Percentiles rank a stretch among this genome's conserved stretches.
phyloP scores from a whole-genome alignment of 2,329 filamentous ascomycete genomes.

The Samsoniella hepiali region DNA sequence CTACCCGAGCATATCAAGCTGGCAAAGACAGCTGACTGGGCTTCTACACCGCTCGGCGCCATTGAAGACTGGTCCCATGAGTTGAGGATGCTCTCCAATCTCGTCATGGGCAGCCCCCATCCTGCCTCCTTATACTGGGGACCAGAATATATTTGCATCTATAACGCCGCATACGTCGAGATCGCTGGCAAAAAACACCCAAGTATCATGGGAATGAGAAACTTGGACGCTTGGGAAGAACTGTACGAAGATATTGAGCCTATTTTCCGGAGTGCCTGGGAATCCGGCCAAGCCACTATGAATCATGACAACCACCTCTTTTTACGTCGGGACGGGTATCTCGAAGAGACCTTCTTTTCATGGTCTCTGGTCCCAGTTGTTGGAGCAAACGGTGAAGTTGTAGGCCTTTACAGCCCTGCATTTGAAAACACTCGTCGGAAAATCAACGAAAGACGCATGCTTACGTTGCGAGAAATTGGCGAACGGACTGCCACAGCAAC shows the following conservation, averaged over 20 bases:
- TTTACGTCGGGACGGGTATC: slow-evolving; percentile 62
- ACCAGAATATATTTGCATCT: slow-evolving; percentile 61
- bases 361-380: slow-evolving; percentile 80
- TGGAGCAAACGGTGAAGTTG: slow-evolving; percentile 68
- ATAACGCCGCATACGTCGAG: slow-evolving; percentile 70
- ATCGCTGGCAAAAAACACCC: slow-evolving; percentile 78
- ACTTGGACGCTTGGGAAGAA: slow-evolving; percentile 66
- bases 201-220: slow-evolving; percentile 67
- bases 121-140: slow-evolving; percentile 80
- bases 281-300: slow-evolving; percentile 75
- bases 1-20: slow-evolving; percentile 71
- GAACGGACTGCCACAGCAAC: slow-evolving; percentile 71
- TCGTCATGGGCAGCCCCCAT: slow-evolving; percentile 76
- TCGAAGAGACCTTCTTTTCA: slow-evolving; percentile 79
- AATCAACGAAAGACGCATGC: slow-evolving; percentile 75
- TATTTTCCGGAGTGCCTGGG: slow-evolving; percentile 63
- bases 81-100: slow-evolving; percentile 72
- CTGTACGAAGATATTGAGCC: slow-evolving; percentile 70
- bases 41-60: slow-evolving; percentile 67
- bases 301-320: slow-evolving; percentile 80
- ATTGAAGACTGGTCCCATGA: slow-evolving; percentile 72
- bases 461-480: slow-evolving; percentile 73
- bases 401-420: slow-evolving; percentile 74
- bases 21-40: slow-evolving; percentile 70
- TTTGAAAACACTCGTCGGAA: slow-evolving; percentile 79